Percentiles rank a stretch among this genome's conserved stretches.
Conservation (phyloP, 768 basidiomycete genomes). For the Collybiopsis confluens region DNA sequence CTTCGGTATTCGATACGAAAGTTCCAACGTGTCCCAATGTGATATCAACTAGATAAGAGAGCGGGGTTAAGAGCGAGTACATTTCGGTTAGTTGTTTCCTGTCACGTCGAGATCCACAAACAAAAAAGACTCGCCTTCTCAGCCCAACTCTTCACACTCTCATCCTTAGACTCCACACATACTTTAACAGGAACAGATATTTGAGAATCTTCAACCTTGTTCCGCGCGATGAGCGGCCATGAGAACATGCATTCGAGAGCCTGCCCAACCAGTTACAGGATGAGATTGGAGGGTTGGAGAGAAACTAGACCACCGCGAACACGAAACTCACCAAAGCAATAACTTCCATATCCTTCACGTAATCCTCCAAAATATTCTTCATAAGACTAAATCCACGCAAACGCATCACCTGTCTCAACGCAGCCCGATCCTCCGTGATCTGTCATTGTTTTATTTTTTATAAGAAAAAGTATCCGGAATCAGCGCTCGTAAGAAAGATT, state of each 20-base stretch:
- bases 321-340: slow-evolving; percentile 60
- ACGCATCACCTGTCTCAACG: slow-evolving; percentile 82
- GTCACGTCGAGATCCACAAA: no score
- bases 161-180: slow-evolving; percentile 52
- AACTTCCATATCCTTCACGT: slow-evolving; percentile 65
- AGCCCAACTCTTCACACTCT: slow-evolving; percentile 52
- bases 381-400: slow-evolving; percentile 91
- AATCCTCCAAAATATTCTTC: slow-evolving; percentile 82
- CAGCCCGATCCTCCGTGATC: slow-evolving; percentile 81
- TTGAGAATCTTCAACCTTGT: slow-evolving; percentile 82
- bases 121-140: slow-evolving; percentile 46
- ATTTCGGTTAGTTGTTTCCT: no score
- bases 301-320: background rate
- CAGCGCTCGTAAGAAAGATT: no score
- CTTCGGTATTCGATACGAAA: slow-evolving; percentile 87
- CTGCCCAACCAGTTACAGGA: no score
- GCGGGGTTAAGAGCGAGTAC: background rate
- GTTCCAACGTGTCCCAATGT: slow-evolving; percentile 73
- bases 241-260: slow-evolving; percentile 60
- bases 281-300: no score
- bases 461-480: no score
- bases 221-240: slow-evolving; percentile 83
- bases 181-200: slow-evolving; percentile 61
- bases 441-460: no score
- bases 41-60: slow-evolving; percentile 54